Conservation (phyloP, 345 rosid species). For the Ceriops zippeliana region DNA sequence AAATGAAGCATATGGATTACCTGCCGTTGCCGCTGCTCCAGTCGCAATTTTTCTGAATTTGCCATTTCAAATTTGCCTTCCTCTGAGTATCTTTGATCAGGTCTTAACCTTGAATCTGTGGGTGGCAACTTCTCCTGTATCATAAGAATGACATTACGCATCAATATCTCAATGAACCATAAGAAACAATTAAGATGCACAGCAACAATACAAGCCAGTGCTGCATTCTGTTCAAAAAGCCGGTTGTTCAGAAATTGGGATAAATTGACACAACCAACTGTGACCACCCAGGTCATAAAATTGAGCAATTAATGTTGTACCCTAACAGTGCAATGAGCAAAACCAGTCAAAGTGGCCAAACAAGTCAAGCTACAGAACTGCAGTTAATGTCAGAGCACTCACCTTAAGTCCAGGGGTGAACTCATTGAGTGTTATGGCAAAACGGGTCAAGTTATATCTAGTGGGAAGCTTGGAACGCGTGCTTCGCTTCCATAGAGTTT, state of each 20-base stretch:
- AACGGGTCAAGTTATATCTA: conserved; percentile 83
- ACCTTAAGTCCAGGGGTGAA: conserved; percentile 86
- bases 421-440: conserved; percentile 83
- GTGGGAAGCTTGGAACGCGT: conserved; percentile 65
- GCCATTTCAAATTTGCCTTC: conserved; percentile 98
- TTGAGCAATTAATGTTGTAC: too few species aligned
- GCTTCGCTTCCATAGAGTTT: conserved; percentile 73
- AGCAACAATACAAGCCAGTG: too few species aligned
- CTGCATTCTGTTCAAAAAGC: too few species aligned
- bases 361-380: background rate
- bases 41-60: conserved; percentile 85
- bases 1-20: conserved; percentile 26
- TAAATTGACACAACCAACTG: too few species aligned
- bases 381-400: conserved; percentile 5
- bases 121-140: conserved; percentile 87
- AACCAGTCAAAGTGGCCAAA: too few species aligned
- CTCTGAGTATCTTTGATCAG: conserved; percentile 85
- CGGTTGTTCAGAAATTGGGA: too few species aligned
- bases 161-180: conserved; percentile 4
- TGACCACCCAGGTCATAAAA: too few species aligned
- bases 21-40: conserved; percentile 96
- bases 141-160: background rate
- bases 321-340: too few species aligned
- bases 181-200: background rate
- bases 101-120: conserved; percentile 95